A percentile compares a stretch with the other conserved stretches of the same genome.
Evolutionary conservation across 345 rosid species (phyloP).

Genomic region (Eucalyptus rudis): DNA sequence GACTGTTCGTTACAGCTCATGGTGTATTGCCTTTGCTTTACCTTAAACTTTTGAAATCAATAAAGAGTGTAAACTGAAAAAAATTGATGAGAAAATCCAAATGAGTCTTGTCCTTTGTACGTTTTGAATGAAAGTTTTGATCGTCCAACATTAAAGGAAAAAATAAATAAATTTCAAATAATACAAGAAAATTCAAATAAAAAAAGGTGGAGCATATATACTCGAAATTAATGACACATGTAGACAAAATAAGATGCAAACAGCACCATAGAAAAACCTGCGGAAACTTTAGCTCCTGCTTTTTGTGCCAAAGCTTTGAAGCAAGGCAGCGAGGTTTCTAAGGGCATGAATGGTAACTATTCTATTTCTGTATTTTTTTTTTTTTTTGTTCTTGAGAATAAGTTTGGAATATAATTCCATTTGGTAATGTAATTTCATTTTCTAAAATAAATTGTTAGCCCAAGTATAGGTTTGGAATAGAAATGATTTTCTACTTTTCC

Average conservation of each 20-base stretch:
- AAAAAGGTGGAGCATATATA: not conserved
- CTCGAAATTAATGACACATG: not conserved
- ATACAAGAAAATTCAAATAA: not conserved
- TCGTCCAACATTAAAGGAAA: not conserved
- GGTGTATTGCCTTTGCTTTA: not conserved
- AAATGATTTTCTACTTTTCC: too few species aligned
- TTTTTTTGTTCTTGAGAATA: too few species aligned
- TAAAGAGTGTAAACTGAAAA: not conserved
- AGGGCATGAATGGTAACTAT: too few species aligned
- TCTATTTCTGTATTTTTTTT: too few species aligned
- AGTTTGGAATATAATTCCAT: accelerated
- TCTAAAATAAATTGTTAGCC: too few species aligned
- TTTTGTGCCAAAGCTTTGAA: not conserved
- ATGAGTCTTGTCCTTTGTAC: not conserved
- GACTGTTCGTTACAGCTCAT: too few species aligned
- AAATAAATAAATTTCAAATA: not conserved
- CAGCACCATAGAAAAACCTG: not conserved
- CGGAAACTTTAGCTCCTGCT: not conserved
- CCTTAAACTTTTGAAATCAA: not conserved
- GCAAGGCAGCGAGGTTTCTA: not conserved
- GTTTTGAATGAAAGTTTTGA: not conserved
- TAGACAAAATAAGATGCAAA: not conserved
- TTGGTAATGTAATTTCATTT: too few species aligned
- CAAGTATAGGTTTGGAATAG: accelerated
- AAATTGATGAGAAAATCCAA: not conserved